Percentiles rank a stretch among this genome's conserved stretches.
Conservation (phyloP, 2,329 filamentous ascomycete species). For the Colletotrichum tamarilloi region DNA sequence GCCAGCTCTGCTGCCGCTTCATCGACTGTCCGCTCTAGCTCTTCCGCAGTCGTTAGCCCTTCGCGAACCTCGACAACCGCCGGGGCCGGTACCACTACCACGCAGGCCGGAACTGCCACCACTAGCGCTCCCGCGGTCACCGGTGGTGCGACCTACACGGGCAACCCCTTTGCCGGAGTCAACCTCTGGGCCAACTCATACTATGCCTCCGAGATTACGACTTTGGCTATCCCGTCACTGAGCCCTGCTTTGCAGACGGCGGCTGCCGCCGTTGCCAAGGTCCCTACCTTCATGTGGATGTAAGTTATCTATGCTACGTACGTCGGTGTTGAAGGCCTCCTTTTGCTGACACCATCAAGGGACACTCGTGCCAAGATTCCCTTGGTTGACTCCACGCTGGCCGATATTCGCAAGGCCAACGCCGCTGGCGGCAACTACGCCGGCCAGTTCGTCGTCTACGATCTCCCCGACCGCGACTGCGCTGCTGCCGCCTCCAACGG, state of each 20-base stretch:
- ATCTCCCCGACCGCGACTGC: slow-evolving; percentile 69
- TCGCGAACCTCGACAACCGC: slow-evolving; percentile 52
- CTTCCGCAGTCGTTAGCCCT: slow-evolving; percentile 39
- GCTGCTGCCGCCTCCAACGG: slow-evolving; percentile 67
- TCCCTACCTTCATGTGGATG: slow-evolving; percentile 65
- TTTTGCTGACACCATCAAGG: slow-evolving; percentile 44
- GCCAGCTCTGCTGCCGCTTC: slow-evolving; percentile 34
- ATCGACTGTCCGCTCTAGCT: slow-evolving; percentile 32
- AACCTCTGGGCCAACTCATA: slow-evolving; percentile 64
- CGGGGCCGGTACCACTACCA: slow-evolving; percentile 37
- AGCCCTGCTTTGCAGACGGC: slow-evolving; percentile 64
- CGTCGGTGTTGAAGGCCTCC: slow-evolving; percentile 18
- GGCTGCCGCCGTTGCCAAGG: slow-evolving; percentile 61
- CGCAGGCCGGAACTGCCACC: slow-evolving; percentile 35
- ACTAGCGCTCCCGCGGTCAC: slow-evolving; percentile 43
- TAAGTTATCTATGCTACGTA: slow-evolving; percentile 43
- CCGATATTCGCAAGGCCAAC: slow-evolving; percentile 54
- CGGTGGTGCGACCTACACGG: slow-evolving; percentile 55
- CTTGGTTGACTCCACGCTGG: slow-evolving; percentile 57
- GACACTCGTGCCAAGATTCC: slow-evolving; percentile 62
- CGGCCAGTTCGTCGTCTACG: slow-evolving; percentile 65
- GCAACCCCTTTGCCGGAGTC: slow-evolving; percentile 66
- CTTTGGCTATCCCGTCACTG: slow-evolving; percentile 70
- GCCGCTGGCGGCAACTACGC: slow-evolving; percentile 52
- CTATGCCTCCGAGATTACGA: slow-evolving; percentile 66